Percentiles rank a stretch among this genome's conserved stretches.
Evolutionary conservation across 106 monocot genomes (phyloP).

Genomic region (Dendrobium huoshanense): DNA sequence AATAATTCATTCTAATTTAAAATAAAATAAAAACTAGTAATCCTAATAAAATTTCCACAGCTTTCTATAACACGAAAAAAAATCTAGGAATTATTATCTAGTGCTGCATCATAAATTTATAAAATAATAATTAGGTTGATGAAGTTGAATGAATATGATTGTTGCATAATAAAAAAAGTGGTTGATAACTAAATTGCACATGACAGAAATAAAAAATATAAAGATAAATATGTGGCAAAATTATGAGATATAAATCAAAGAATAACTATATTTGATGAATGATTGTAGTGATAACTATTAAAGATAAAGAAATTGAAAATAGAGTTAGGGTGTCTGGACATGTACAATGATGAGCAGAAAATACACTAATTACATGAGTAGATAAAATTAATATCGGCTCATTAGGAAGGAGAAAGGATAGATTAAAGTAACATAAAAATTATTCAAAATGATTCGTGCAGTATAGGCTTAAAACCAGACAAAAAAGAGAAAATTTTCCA

Average conservation of each 20-base stretch:
- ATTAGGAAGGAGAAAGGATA: background rate
- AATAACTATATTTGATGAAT: background rate
- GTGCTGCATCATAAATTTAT: background rate
- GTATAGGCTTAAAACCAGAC: background rate
- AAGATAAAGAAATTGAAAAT: constrained; percentile 3
- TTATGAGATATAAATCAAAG: background rate
- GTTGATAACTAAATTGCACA: background rate
- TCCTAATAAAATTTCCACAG: too few relatives aligned
- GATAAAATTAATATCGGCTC: background rate
- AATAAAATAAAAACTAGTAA: too few relatives aligned
- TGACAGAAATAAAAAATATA: background rate
- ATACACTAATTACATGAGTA: background rate
- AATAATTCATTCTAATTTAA: too few relatives aligned
- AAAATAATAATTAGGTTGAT: background rate
- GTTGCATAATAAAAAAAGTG: background rate
- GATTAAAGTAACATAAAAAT: background rate
- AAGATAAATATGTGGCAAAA: background rate
- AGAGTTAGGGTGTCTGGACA: background rate
- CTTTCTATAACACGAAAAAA: too few relatives aligned
- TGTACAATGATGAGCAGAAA: background rate
- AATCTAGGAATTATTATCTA: too few relatives aligned
- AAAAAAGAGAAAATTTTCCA: too few relatives aligned
- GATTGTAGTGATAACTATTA: background rate
- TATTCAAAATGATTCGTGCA: background rate
- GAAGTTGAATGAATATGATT: background rate